A percentile compares a stretch with the other conserved stretches of the same genome.
Conservation (phyloP, 179 eudicot species). For the Actinidia chinensis region DNA sequence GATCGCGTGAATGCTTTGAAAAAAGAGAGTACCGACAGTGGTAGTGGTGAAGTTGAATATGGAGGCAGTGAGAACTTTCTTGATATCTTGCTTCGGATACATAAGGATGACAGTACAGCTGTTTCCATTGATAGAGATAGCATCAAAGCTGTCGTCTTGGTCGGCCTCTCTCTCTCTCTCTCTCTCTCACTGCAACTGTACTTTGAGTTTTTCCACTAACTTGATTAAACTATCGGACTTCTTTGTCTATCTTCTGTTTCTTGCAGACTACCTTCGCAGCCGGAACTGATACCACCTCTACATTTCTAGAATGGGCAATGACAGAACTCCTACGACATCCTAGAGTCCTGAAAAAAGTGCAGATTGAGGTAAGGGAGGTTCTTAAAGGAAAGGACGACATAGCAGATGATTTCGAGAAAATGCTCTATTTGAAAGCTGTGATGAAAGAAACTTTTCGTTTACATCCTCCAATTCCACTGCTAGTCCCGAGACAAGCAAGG, state of each 20-base stretch:
- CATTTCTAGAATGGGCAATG: constrained; percentile 10
- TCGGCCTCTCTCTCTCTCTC: not conserved
- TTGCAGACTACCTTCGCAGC: not conserved
- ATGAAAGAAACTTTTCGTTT: constrained; percentile 1
- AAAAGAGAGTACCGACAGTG: not conserved
- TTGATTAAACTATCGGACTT: too few species aligned
- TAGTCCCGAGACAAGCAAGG: not conserved
- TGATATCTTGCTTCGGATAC: constrained; percentile 21
- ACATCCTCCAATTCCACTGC: not conserved
- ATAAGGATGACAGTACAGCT: not conserved
- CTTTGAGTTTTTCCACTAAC: too few species aligned
- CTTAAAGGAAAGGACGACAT: not conserved
- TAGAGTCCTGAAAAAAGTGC: not conserved
- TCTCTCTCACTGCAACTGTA: not conserved
- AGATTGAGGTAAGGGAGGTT: not conserved
- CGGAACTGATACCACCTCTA: not conserved
- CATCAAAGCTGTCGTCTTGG: constrained; percentile 22
- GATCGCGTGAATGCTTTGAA: constrained; percentile 20
- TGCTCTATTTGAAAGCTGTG: constrained; percentile 7
- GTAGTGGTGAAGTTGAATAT: constrained; percentile 1
- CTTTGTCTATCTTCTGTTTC: not conserved
- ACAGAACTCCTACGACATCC: not conserved
- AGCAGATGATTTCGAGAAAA: not conserved
- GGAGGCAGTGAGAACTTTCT: constrained; percentile 19
- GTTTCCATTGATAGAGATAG: constrained; percentile 14